Conservation (phyloP, 106 monocot species). For the Chionographis japonica region DNA sequence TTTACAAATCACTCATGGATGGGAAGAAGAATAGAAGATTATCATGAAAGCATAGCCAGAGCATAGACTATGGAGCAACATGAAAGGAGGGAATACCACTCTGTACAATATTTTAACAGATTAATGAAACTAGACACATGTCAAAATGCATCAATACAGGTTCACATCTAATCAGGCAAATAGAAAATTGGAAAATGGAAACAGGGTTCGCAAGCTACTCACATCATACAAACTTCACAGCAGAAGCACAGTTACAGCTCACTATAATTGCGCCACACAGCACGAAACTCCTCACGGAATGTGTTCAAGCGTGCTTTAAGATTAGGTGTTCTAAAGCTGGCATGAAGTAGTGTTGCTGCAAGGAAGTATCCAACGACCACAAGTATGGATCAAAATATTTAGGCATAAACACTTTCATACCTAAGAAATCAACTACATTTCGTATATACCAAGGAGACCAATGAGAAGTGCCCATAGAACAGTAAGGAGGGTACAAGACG, state of each 20-base stretch:
- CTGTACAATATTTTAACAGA: too few species aligned
- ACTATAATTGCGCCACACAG: constrained; percentile 97
- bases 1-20: too few species aligned
- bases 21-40: too few species aligned
- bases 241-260: constrained; percentile 43
- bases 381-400: not conserved
- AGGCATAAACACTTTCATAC: not conserved
- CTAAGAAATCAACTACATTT: not conserved
- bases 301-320: constrained; percentile 96
- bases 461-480: constrained; percentile 65
- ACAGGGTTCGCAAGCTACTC: not conserved
- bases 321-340: constrained; percentile 96
- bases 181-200: not conserved
- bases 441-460: constrained; percentile 63
- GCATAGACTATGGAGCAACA: too few species aligned
- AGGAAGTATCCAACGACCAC: constrained; percentile 12
- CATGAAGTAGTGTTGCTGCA: constrained; percentile 81
- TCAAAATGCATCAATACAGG: not conserved
- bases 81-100: too few species aligned
- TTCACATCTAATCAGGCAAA: not conserved
- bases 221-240: not conserved
- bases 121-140: too few species aligned
- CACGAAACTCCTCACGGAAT: constrained; percentile 98
- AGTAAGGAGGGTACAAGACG: constrained; percentile 60
- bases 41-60: too few species aligned